Conservation (phyloP, 352 stramenopile species). For the Globisporangium takayamanum region DNA sequence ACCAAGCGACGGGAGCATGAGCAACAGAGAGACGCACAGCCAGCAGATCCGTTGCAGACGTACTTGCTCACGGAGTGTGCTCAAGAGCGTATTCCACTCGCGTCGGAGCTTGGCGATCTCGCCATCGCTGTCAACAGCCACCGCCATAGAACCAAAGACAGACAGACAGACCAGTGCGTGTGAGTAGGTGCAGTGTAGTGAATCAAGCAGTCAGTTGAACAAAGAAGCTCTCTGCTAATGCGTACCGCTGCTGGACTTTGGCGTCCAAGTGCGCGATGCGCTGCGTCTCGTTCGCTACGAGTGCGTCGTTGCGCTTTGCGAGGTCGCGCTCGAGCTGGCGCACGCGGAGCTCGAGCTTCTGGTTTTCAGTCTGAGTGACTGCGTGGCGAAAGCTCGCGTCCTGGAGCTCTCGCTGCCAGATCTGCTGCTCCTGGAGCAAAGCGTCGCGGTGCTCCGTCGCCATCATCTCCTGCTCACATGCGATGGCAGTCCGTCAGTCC, state of each 20-base stretch:
- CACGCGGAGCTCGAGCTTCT: conserved; percentile 52
- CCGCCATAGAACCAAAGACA: background rate
- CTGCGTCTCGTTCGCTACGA: conserved; percentile 33
- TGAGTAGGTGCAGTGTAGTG: background rate
- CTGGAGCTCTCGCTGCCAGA: conserved; percentile 55
- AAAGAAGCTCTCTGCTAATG: background rate
- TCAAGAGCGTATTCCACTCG: conserved; percentile 60
- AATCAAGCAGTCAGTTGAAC: conserved; percentile 1
- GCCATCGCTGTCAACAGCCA: conserved; percentile 28
- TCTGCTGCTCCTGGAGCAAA: conserved; percentile 40
- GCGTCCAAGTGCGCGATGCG: conserved; percentile 35
- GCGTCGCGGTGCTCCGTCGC: conserved; percentile 25
- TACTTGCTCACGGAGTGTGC: conserved; percentile 41
- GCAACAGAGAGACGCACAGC: background rate
- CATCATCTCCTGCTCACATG: conserved; percentile 18
- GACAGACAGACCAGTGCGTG: background rate
- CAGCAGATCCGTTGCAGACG: background rate
- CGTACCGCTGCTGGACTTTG: conserved; percentile 36
- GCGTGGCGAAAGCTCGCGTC: conserved; percentile 43
- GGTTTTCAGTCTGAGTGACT: conserved; percentile 39
- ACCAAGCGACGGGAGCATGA: background rate
- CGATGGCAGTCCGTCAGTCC: background rate
- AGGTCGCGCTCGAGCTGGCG: conserved; percentile 60
- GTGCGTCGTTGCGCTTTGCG: conserved; percentile 37
- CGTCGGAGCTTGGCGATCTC: conserved; percentile 53